Conservation (phyloP, 2,329 filamentous ascomycete genomes). For the Fragosphaeria purpurea region DNA sequence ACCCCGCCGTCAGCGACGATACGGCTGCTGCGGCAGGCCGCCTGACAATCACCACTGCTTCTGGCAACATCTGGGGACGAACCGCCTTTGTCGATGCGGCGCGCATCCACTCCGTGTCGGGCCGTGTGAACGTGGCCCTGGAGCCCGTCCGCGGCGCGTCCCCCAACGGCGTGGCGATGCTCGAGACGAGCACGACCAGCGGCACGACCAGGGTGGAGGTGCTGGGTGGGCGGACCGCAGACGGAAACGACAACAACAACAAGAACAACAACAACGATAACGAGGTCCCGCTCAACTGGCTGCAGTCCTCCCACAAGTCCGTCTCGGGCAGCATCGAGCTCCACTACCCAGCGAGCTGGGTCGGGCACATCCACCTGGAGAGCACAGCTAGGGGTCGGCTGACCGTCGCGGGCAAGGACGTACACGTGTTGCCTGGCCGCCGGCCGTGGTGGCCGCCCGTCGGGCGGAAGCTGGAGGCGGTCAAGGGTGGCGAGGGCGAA, state of each 20-base stretch:
- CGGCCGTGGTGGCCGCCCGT: slow-evolving; percentile 8
- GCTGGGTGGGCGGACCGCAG: no score
- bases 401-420: slow-evolving; percentile 29
- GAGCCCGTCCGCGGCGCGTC: slow-evolving; percentile 27
- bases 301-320: slow-evolving; percentile 33
- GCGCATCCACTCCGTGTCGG: slow-evolving; percentile 29
- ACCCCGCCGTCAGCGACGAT: slow-evolving; percentile 31
- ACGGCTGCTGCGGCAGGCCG: no score
- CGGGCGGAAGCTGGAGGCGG: neutral
- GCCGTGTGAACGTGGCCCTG: slow-evolving; percentile 29
- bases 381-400: slow-evolving; percentile 30
- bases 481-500: slow-evolving; percentile 4
- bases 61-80: slow-evolving; percentile 31
- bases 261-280: no score
- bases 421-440: slow-evolving; percentile 26
- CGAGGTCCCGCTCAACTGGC: slow-evolving; percentile 20
- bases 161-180: slow-evolving; percentile 4
- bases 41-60: slow-evolving; percentile 31
- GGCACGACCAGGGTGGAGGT: slow-evolving; percentile 30
- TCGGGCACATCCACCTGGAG: slow-evolving; percentile 31
- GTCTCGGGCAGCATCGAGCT: slow-evolving; percentile 34
- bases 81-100: slow-evolving; percentile 29
- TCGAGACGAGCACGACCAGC: slow-evolving; percentile 35
- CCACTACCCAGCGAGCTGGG: slow-evolving; percentile 39
- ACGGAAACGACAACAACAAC: slow-evolving; percentile 26